A percentile compares a stretch with the other conserved stretches of the same genome.
phyloP scores from a whole-genome alignment of 2,329 filamentous ascomycete species.

The Venturiaceae sp. region DNA sequence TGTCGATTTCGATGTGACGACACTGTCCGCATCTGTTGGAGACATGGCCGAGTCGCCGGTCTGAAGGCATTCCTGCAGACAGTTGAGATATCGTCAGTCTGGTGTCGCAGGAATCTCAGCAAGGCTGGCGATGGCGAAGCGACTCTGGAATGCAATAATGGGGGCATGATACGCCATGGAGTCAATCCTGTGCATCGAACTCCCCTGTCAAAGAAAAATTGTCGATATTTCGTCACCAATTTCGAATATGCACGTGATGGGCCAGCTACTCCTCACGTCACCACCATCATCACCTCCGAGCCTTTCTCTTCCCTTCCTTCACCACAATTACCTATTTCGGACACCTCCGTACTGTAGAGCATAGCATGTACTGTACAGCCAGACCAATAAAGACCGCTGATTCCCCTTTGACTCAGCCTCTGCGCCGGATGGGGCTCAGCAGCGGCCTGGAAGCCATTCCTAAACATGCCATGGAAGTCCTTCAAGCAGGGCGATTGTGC shows the following conservation, averaged over 20 bases:
- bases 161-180: conserved; percentile 6
- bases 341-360: not conserved
- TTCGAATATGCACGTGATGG: not conserved
- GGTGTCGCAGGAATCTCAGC: conserved; percentile 5
- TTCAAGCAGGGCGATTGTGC: too few species aligned
- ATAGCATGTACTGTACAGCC: not conserved
- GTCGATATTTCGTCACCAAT: not conserved
- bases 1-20: not conserved
- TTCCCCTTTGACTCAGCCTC: not conserved
- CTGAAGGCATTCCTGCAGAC: not conserved
- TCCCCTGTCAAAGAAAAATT: not conserved
- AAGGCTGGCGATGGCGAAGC: conserved; percentile 1
- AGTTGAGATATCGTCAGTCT: not conserved
- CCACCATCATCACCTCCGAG: not conserved
- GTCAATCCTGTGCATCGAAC: too few species aligned
- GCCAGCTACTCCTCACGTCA: not conserved
- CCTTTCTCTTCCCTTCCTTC: not conserved
- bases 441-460: not conserved
- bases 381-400: not conserved
- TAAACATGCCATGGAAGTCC: too few species aligned
- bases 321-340: not conserved
- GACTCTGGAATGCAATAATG: not conserved
- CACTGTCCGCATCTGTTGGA: not conserved
- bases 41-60: not conserved
- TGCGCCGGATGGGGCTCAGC: not conserved